phyloP scores from a whole-genome alignment of 148 eudicot species.

The Persicaria tinctoria region DNA sequence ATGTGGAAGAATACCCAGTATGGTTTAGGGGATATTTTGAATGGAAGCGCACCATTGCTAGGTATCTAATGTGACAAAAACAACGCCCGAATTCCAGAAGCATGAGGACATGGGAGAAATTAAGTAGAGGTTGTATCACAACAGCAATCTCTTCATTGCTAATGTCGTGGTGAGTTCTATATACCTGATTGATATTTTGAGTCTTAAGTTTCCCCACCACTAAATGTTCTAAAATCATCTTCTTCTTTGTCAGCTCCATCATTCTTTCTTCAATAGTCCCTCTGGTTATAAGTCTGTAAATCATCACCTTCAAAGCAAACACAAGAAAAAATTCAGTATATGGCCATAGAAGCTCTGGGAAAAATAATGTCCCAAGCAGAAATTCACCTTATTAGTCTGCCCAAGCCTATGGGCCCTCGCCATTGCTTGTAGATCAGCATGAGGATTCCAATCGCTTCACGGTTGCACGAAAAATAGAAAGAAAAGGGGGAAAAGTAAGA shows the following conservation, averaged over 20 bases:
- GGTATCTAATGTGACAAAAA: neutral
- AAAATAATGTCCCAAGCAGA: neutral
- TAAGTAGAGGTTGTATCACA: neutral
- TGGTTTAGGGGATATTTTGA: neutral
- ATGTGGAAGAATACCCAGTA: neutral
- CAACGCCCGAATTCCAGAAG: neutral
- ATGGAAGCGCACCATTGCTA: neutral
- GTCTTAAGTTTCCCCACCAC: conserved; percentile 96
- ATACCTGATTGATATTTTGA: conserved; percentile 91
- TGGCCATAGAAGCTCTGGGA: neutral
- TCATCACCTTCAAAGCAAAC: conserved; percentile 70
- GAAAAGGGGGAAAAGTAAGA: neutral
- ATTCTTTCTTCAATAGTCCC: conserved; percentile 97
- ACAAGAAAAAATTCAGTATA: neutral
- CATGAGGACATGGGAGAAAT: neutral
- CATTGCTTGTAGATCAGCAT: conserved; percentile 99
- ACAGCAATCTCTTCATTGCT: neutral
- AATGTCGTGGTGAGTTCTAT: neutral
- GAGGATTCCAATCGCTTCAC: conserved; percentile 97
- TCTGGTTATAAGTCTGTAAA: conserved; percentile 82
- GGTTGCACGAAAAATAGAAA: conserved; percentile 9
- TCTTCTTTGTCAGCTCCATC: conserved; percentile 98
- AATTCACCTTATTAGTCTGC: conserved; percentile 79
- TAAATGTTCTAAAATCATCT: conserved; percentile 97
- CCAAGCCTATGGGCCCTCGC: conserved; percentile 99